Evolutionary conservation across 1,284 basidiomycete genomes (phyloP), one percentile per base, ranked within the genome.

Genomic region (Phylloporus sp.): DNA sequence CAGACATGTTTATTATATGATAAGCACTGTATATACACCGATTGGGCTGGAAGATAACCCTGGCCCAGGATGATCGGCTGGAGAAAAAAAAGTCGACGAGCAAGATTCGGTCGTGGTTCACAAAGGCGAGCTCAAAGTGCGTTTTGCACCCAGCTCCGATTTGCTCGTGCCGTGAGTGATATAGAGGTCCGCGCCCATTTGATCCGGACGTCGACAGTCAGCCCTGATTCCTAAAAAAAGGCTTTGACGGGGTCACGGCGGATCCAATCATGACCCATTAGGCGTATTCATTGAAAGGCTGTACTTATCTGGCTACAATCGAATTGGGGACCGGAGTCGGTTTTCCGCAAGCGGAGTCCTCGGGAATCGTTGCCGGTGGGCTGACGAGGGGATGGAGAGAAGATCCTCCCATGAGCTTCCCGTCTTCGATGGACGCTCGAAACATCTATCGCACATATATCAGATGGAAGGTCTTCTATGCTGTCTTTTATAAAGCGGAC

Each of bases 361-460:
- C 70, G 72, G 70, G 58, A 26, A 60, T 58, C 28, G 60, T 64
- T 56, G 31, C 64, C 55, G 51, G 57, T 8, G 34, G 15, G 50
- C 4, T 55, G 49, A 42, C 49, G n/a, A 49, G 22, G 24, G 37
- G 7, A 37, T 32, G 52, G 34, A 24, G 68, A 64, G 68, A 64
- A 70, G 72, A 71, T 74, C 67, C 67, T 65, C 62, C 61, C 56
- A 49, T 51, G 51, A n/a, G 34, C n/a, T 26, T 20, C 17, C 6
- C 46, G 39, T 56, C 70, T 74, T 74, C 72, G 60, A 65, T 60
- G 60, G 54, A 51, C 66, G 63, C 39, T 64, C 58, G 42, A 57
- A 67, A 65, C 57, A 64, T 58, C 57, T 49, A 64, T 62, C 55
- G 58, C 53, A 34, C 37, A 72, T 72, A 56, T 72, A 72, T 74